phyloP scores from a whole-genome alignment of 345 rosid species.

The Hibiscus syriacus region DNA sequence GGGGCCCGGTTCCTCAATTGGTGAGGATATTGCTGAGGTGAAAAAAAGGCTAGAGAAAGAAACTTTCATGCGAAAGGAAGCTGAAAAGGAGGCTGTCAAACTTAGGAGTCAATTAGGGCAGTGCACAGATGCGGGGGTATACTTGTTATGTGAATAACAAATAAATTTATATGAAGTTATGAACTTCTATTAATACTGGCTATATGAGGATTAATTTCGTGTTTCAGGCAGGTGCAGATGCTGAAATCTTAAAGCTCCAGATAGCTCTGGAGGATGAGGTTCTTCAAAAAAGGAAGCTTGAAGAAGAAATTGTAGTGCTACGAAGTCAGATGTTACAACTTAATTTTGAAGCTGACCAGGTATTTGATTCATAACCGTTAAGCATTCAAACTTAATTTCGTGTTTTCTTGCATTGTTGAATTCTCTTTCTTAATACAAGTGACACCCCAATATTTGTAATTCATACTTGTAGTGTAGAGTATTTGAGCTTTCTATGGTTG shows the following conservation, averaged over 20 bases:
- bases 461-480: constrained; percentile 1
- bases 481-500: constrained; percentile 4
- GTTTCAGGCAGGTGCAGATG: constrained; percentile 53
- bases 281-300: constrained; percentile 68
- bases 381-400: background rate
- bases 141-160: constrained; percentile 4
- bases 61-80: constrained; percentile 58
- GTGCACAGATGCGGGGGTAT: constrained; percentile 58
- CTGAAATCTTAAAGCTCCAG: constrained; percentile 62
- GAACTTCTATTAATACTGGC: background rate
- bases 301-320: constrained; percentile 62
- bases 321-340: constrained; percentile 79
- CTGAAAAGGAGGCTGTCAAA: constrained; percentile 69
- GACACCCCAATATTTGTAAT: background rate
- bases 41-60: constrained; percentile 63
- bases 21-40: constrained; percentile 46
- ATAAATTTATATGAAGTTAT: background rate
- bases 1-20: constrained; percentile 30
- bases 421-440: background rate
- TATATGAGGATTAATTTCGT: constrained; percentile 19
- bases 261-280: constrained; percentile 83
- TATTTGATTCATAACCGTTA: constrained; percentile 18
- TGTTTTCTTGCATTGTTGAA: background rate
- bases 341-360: constrained; percentile 95
- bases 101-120: constrained; percentile 56